Conservation (phyloP, 2,329 filamentous ascomycete genomes). For the Alternaria arborescens region DNA sequence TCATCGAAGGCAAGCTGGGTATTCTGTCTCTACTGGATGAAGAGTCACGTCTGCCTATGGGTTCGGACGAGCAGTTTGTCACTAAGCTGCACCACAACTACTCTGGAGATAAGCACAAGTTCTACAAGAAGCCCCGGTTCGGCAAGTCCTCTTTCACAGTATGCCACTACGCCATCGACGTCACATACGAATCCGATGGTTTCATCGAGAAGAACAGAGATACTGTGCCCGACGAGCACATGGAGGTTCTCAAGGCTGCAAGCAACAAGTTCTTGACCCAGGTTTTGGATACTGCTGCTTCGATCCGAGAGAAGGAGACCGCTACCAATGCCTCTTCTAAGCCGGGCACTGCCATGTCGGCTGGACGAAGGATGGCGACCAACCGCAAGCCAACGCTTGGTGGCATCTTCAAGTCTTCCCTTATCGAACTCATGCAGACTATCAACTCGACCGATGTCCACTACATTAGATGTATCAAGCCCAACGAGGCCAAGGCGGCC, state of each 20-base stretch:
- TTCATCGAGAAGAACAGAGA: conserved; percentile 99
- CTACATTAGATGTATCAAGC: conserved; percentile 99
- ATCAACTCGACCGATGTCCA: conserved; percentile 99
- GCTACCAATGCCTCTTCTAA: conserved; percentile 72
- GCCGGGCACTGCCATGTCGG: conserved; percentile 66
- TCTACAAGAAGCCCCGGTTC: conserved; percentile 98
- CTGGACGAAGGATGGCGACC: conserved; percentile 86
- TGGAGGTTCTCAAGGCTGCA: conserved; percentile 87
- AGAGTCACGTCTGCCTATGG: conserved; percentile 96
- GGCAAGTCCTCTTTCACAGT: conserved; percentile 98
- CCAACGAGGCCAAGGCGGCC: conserved; percentile 93
- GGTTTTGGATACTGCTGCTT: conserved; percentile 84
- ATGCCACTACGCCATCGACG: conserved; percentile 96
- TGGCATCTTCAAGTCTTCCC: conserved; percentile 97
- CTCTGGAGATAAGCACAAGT: conserved; percentile 86
- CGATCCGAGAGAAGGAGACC: conserved; percentile 88
- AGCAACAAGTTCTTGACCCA: conserved; percentile 84
- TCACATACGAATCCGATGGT: conserved; percentile 97
- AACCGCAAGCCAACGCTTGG: conserved; percentile 97
- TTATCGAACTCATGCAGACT: conserved; percentile 97
- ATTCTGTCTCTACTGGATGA: conserved; percentile 92
- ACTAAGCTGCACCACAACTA: conserved; percentile 97
- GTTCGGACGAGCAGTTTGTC: conserved; percentile 95
- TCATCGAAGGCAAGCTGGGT: conserved; percentile 97
- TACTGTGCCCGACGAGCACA: conserved; percentile 97